Evolutionary conservation across 2,329 filamentous ascomycete genomes (phyloP), one percentile per base, ranked within the genome.

Genomic region (Aspergillus brunneoviolaceus): DNA sequence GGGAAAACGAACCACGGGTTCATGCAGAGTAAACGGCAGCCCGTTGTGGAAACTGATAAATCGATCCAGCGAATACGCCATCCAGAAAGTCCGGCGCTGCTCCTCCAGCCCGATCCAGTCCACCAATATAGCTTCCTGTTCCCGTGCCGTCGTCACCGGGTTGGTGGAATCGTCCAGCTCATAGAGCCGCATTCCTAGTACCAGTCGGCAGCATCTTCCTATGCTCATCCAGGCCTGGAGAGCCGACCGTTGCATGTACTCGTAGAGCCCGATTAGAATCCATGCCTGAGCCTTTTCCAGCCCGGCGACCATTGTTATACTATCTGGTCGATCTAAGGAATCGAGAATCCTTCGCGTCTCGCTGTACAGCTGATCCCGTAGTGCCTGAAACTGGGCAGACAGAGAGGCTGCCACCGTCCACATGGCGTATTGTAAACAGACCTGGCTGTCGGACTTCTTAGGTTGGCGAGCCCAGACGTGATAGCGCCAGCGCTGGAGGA

Each of bases 51-150:
- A 68, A 52, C 72, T 72, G n/a, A 72, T 64, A 39, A 77, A 72
- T 0, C 70, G 72, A 63, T 79, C 76, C 16, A 79, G 60, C 12
- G 66, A 69, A 56, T 75, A 78, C 0, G 76, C 76, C 70, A 78
- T 71, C 76, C 76, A 79, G 61, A 78, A 79, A 0, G 71, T 72
- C n/a, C 76, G 61, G 14, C 76, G 60, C 48, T 67, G 71, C 58
- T 76, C 71, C 60, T 78, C 76, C 9, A 67, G 62, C n/a, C 72
- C 69, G 10, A 71, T 65, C 61, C 66, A 73, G n/a, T 68, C 66
- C 10, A 65, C 55, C 50, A 65, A 19, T 0, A 23, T 54, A 9
- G 56, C 55, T 27, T 63, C 64, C 14, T 61, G 60, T 25, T 57
- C 63, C 14, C 39, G 61, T 12, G 56, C 51, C 39, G 61, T 59